A percentile compares a stretch with the other conserved stretches of the same genome.
These are phyloP conservation scores for Geum urbanum DNA, from an alignment of 306 rosid species.

Conservation along the genomic window DNA sequence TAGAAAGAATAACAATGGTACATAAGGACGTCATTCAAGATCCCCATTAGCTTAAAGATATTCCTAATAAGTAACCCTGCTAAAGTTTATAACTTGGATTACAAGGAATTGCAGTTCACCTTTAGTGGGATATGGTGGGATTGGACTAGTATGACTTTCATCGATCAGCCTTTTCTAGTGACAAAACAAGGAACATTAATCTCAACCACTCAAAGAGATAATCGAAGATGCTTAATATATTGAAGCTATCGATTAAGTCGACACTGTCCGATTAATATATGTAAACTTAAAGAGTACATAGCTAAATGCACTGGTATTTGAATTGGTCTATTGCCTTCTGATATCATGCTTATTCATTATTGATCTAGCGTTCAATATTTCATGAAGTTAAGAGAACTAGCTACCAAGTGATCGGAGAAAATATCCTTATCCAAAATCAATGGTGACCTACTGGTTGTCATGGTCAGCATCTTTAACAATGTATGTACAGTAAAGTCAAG, in stretches of 20 bases:
- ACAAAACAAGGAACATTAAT: background rate
- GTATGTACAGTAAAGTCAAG: background rate
- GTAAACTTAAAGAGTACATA: too few relatives aligned
- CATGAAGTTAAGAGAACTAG: background rate
- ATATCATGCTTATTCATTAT: background rate
- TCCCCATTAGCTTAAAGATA: constrained; percentile 22
- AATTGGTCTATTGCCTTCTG: too few relatives aligned
- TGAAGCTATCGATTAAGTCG: too few relatives aligned
- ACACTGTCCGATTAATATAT: too few relatives aligned
- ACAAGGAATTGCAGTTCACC: constrained; percentile 18
- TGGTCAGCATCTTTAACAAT: constrained; percentile 16
- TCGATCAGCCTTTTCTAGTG: background rate
- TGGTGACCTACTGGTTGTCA: constrained; percentile 20
- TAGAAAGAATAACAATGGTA: background rate
- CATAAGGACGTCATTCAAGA: constrained; percentile 21
- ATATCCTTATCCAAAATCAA: constrained; percentile 17
- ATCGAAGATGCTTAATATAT: constrained; percentile 17
- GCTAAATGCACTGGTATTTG: too few relatives aligned
- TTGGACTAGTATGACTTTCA: constrained; percentile 8
- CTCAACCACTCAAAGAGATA: constrained; percentile 19
- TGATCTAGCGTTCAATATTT: too few relatives aligned
- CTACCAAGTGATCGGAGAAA: constrained; percentile 3
- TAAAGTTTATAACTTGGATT: constrained; percentile 7
- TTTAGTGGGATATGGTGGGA: constrained; percentile 3
- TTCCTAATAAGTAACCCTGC: constrained; percentile 19